Evolutionary conservation across 352 stramenopile genomes (phyloP).

Genomic region (Phytopythium helicoides): DNA sequence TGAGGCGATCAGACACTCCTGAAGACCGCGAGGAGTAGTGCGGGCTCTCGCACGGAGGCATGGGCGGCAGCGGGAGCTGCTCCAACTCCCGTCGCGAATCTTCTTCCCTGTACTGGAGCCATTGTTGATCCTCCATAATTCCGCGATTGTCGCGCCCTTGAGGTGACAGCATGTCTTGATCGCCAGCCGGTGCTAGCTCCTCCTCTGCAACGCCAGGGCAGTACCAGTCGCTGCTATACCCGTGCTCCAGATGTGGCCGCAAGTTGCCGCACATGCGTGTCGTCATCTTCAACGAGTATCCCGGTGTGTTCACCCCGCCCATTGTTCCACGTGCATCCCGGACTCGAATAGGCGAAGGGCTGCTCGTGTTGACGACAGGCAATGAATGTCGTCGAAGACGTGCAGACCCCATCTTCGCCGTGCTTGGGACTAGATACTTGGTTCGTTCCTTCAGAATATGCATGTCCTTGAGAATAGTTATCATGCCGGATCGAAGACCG

Average conservation of each 20-base stretch:
- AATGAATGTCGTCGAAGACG: constrained; percentile 14
- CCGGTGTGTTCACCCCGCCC: constrained; percentile 9
- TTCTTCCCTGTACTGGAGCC: constrained; percentile 4
- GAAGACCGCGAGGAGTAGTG: constrained; percentile 70
- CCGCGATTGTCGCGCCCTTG: background rate
- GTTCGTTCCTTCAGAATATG: constrained; percentile 67
- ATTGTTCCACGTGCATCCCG: background rate
- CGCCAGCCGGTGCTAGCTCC: constrained; percentile 1
- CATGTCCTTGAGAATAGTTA: constrained; percentile 60
- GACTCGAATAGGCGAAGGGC: constrained; percentile 9
- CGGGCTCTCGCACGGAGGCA: constrained; percentile 44
- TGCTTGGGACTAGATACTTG: constrained; percentile 60
- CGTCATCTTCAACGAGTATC: constrained; percentile 33
- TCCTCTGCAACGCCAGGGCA: constrained; percentile 18
- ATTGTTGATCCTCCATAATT: constrained; percentile 6
- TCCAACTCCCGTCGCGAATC: constrained; percentile 22
- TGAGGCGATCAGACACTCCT: constrained; percentile 50
- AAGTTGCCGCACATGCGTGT: constrained; percentile 21
- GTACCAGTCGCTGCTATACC: constrained; percentile 29
- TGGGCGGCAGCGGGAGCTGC: constrained; percentile 12
- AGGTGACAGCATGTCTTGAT: background rate
- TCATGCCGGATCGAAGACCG: constrained; percentile 62
- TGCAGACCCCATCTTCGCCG: constrained; percentile 20
- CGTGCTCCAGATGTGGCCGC: constrained; percentile 27
- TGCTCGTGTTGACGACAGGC: background rate